Base-by-base conservation (phyloP, 176 grass and related monocot genomes). In the Thalia dealbata region DNA sequence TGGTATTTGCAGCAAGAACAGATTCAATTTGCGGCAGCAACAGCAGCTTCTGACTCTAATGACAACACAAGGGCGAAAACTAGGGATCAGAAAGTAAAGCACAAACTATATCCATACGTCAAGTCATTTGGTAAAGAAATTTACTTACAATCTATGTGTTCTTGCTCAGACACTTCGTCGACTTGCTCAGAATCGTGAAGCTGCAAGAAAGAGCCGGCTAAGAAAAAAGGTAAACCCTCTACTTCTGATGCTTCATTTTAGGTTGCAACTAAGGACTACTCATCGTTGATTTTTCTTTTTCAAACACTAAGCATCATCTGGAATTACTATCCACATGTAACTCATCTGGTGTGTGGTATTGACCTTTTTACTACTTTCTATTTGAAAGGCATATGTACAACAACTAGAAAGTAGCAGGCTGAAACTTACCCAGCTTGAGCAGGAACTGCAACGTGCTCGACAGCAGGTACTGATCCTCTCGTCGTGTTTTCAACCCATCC, bases 381-480 rank as follows among this genome's bases (percentile, higher is more conserved):
- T 83, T 84, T 67, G 13, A 14, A 96, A 96, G 92, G 92, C 92
- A 75, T 96, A 96, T 83, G 92, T 96, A 19, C 92, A 96, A 78
- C 92, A 96, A 69, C 75, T 96, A 26, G 92, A 96, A 77, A 89
- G 89, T 78, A 96, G 92, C 58, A 96, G 91, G 77, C 75, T 96
- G 56, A 96, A 96, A 82, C 88, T 96, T 69, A 80, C 86, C 52
- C 86, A 88, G 44, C 82, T 96, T 50, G 92, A 96, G 86, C 92
- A 96, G 78, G 92, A 96, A 75, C 84, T 96, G 58, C 86, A 91
- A 69, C 85, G 84, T 56, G 92, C 92, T 83, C 86, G 89, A 35
- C 92, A 96, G 46, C 92, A 96, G 84, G 92, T 92, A 77, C 65
- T 19, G 68, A 42, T 52, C 54, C 73, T 73, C 76, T 70, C 10